phyloP scores from a whole-genome alignment of 306 rosid genomes.

The Spatholobus suberectus region DNA sequence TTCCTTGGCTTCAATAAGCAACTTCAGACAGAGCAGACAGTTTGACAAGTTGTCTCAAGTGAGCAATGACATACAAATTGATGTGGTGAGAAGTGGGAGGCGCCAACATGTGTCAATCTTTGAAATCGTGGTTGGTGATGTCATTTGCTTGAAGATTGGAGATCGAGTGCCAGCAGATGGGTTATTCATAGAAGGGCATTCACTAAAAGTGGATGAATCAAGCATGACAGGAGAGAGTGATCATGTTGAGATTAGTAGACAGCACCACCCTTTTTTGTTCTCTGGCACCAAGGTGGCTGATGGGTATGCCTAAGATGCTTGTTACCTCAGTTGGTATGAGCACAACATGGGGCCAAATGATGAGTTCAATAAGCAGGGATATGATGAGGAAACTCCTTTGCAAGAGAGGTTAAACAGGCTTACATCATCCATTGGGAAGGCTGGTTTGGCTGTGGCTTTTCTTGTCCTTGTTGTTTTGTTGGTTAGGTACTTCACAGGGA shows the following conservation, averaged over 20 bases:
- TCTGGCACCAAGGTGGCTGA: slow-evolving; percentile 50
- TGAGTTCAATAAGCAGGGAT: slow-evolving; percentile 46
- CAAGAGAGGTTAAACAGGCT: slow-evolving; percentile 42
- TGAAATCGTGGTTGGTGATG: slow-evolving; percentile 44
- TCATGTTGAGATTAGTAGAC: slow-evolving; percentile 35
- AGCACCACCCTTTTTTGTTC: slow-evolving; percentile 34
- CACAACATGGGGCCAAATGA: slow-evolving; percentile 56
- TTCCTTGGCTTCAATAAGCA: slow-evolving; percentile 44
- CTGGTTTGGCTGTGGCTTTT: slow-evolving; percentile 45
- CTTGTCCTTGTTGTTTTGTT: slow-evolving; percentile 45
- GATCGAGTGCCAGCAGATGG: slow-evolving; percentile 52
- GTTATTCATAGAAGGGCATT: slow-evolving; percentile 45
- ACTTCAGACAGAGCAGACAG: slow-evolving; percentile 42
- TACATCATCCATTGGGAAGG: slow-evolving; percentile 46
- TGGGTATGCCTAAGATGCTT: slow-evolving; percentile 47
- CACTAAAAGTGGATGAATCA: slow-evolving; percentile 43
- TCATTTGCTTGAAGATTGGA: slow-evolving; percentile 48
- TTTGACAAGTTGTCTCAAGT: slow-evolving; percentile 48
- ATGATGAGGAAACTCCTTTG: slow-evolving; percentile 41
- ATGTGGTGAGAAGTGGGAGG: slow-evolving; percentile 27
- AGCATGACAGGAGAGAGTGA: slow-evolving; percentile 53
- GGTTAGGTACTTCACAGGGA: slow-evolving; percentile 48
- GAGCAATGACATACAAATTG: slow-evolving; percentile 46
- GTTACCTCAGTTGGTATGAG: slow-evolving; percentile 52
- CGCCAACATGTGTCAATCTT: slow-evolving; percentile 30